Conservation (phyloP, 2,329 filamentous ascomycete genomes). For the Balansia obtecta region DNA sequence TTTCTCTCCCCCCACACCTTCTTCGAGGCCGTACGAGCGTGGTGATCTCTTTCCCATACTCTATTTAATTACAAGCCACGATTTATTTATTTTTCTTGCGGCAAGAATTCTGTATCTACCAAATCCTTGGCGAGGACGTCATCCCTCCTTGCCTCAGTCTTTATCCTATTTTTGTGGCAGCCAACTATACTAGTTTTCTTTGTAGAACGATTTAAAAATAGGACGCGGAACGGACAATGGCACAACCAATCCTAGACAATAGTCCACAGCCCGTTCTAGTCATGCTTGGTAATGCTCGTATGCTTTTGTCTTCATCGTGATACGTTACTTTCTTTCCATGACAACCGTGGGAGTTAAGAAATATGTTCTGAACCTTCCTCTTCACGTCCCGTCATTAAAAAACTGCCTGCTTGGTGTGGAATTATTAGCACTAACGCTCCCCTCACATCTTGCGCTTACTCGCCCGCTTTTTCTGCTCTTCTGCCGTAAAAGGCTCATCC, state of each 20-base stretch:
- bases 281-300: conserved; percentile 15
- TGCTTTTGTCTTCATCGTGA: conserved; percentile 18
- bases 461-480: conserved; percentile 36
- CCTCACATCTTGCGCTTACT: conserved; percentile 40
- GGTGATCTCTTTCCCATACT: not conserved
- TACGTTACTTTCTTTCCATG: conserved; percentile 2
- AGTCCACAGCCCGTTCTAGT: conserved; percentile 3
- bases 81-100: too few relatives aligned
- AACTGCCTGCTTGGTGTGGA: too few relatives aligned
- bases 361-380: not conserved
- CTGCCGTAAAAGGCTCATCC: conserved; percentile 36
- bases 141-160: not conserved
- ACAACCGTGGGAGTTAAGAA: not conserved
- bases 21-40: not conserved
- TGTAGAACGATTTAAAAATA: not conserved
- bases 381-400: not conserved
- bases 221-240: not conserved
- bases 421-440: not conserved
- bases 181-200: not conserved
- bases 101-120: not conserved
- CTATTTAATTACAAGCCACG: not conserved
- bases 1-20: not conserved
- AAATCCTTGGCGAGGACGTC: too few relatives aligned
- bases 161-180: not conserved
- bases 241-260: not conserved